Base-by-base conservation (phyloP, 2,329 filamentous ascomycete genomes). In the Aciculosporium take region DNA sequence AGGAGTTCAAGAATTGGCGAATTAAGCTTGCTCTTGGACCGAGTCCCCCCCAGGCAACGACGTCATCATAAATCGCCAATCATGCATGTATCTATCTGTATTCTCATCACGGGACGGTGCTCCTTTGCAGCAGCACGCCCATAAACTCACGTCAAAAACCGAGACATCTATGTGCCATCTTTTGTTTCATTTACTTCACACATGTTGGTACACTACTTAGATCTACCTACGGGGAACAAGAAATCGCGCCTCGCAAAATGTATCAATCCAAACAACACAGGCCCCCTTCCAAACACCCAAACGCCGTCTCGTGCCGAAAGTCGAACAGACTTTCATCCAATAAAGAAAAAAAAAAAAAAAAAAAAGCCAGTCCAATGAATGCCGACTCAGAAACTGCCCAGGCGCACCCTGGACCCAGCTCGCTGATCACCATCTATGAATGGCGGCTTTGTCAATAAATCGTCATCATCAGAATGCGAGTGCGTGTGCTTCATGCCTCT, bases 1-100 rank as follows among this genome's bases (percentile, higher is more conserved):
- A 79, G 18, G 75, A 83, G 12, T 94, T 94, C 55, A 71, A 83
- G 52, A 72, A 79, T 46, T 94, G 85, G 82, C 66, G 74, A 39
- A 76, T 75, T 48, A 75, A 75, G 53, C 56, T 75, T 20, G 61
- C 61, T 1, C 50, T 70, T 41, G 55, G 53, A 3, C 56, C 56
- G 1, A 41, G 38, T 13, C 44, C 31, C n/a, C 5, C 17, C 17
- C 31, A 21, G 23, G 17, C n/a, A 17, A 13, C 31, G 18, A 13
- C 23, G 24, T 40, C 7, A 13, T 40, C 7, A 23, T 4, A 33
- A 21, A n/a, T 23, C 13, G 17, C 8, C 4, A 7, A 17, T n/a
- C 29, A 7, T 5, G 8, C 12, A 12, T 9, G n/a, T 8, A 18
- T 28, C 8, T 9, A 32, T 18, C 30, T 12, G 4, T 20, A 5